These are phyloP conservation scores for Cucurbitaria berberidis DNA, from an alignment of 2,329 filamentous ascomycete species.

Conservation along the genomic window DNA sequence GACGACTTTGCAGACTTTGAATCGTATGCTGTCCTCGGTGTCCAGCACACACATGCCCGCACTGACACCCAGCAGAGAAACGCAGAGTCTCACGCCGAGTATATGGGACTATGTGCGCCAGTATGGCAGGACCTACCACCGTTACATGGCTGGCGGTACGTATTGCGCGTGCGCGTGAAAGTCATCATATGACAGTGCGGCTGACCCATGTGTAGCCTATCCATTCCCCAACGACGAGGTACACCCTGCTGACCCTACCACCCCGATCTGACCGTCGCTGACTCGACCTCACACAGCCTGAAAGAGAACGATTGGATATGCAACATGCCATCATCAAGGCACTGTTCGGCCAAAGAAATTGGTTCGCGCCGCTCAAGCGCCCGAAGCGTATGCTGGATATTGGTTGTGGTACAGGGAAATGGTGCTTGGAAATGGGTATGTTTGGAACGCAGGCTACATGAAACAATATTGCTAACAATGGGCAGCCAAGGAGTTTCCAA, in stretches of 20 bases:
- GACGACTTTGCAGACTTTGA: constrained; percentile 40
- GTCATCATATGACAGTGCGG: background rate
- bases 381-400: constrained; percentile 50
- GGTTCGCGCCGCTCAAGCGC: constrained; percentile 46
- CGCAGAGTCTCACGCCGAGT: constrained; percentile 48
- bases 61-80: constrained; percentile 40
- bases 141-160: constrained; percentile 50
- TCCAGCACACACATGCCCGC: constrained; percentile 2
- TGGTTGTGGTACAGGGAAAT: constrained; percentile 51
- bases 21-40: constrained; percentile 34
- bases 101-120: constrained; percentile 49
- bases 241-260: constrained; percentile 10
- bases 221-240: constrained; percentile 50
- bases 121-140: constrained; percentile 51
- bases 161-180: background rate
- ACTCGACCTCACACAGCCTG: constrained; percentile 32
- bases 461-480: constrained; percentile 23
- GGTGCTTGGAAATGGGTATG: constrained; percentile 53
- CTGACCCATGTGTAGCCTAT: constrained; percentile 44
- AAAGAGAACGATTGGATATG: constrained; percentile 48
- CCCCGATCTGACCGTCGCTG: constrained; percentile 13
- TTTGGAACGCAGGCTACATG: constrained; percentile 3
- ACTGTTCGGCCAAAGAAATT: constrained; percentile 42
- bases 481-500: constrained; percentile 43
- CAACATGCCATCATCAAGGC: constrained; percentile 49